Evolutionary conservation across 306 rosid species (phyloP).

Genomic region (Ochetophila trinervis): DNA sequence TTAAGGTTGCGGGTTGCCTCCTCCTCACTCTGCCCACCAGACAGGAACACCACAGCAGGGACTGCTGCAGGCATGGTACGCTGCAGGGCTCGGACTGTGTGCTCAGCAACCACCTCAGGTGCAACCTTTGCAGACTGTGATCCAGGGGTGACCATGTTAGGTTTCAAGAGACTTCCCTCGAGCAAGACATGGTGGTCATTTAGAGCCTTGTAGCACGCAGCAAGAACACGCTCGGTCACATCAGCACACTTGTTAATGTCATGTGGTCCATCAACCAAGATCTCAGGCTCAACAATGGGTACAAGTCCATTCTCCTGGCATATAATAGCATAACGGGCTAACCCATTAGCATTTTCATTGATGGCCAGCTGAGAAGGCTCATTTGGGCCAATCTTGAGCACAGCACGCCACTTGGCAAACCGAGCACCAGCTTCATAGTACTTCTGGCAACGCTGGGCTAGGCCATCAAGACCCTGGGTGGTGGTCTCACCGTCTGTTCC

Average conservation of each 20-base stretch:
- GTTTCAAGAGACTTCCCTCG: constrained; percentile 77
- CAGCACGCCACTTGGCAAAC: constrained; percentile 86
- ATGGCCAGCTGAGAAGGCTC: constrained; percentile 75
- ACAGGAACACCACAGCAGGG: constrained; percentile 67
- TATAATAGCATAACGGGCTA: constrained; percentile 68
- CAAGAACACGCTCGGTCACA: constrained; percentile 70
- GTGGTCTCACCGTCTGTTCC: constrained; percentile 74
- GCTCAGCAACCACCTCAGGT: constrained; percentile 58
- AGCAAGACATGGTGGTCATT: constrained; percentile 73
- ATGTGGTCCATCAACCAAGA: constrained; percentile 71
- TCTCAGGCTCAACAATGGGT: constrained; percentile 84
- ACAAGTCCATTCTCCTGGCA: constrained; percentile 84
- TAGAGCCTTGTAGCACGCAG: constrained; percentile 88
- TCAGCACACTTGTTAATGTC: constrained; percentile 59
- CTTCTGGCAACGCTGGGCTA: constrained; percentile 60
- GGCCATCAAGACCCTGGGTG: constrained; percentile 75
- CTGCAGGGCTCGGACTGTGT: constrained; percentile 61
- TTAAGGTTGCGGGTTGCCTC: constrained; percentile 72
- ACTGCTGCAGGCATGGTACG: constrained; percentile 67
- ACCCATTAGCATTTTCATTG: constrained; percentile 67
- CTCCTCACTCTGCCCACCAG: constrained; percentile 90
- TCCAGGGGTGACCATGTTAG: constrained; percentile 88
- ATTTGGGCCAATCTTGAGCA: constrained; percentile 63
- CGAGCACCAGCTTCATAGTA: constrained; percentile 80
- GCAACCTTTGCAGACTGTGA: constrained; percentile 55